phyloP scores from a whole-genome alignment of 106 monocot genomes.

The Posidonia australis region DNA sequence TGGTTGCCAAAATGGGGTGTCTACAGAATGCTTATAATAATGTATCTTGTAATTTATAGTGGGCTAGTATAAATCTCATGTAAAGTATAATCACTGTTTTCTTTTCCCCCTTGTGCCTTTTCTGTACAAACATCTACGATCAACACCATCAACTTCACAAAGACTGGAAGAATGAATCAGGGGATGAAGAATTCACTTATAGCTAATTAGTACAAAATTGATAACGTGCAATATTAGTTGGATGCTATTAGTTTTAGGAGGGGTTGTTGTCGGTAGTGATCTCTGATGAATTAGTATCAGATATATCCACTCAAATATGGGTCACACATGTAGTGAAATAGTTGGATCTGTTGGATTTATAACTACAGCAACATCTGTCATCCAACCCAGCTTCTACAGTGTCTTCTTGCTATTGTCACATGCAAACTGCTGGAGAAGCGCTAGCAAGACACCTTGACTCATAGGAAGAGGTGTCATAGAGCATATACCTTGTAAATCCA shows the following conservation, averaged over 20 bases:
- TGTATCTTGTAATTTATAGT: no score
- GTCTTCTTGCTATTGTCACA: conserved; percentile 25
- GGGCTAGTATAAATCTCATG: no score
- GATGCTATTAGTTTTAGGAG: conserved; percentile 21
- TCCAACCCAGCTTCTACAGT: conserved; percentile 14
- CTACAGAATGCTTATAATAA: no score
- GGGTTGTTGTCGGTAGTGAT: conserved; percentile 10
- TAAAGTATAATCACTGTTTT: no score
- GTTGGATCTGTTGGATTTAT: conserved; percentile 15
- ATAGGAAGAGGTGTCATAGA: conserved; percentile 17
- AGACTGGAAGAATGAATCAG: not conserved
- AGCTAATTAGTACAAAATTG: conserved; percentile 20
- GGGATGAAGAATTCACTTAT: conserved; percentile 2
- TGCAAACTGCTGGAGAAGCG: conserved; percentile 28
- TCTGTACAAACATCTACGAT: no score
- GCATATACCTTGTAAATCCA: conserved; percentile 20
- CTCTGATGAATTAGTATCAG: conserved; percentile 22
- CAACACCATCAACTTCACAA: no score
- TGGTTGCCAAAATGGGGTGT: no score
- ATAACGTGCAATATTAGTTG: conserved; percentile 25
- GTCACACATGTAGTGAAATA: conserved; percentile 18
- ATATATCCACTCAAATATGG: conserved; percentile 23
- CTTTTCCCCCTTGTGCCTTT: no score
- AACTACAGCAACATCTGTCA: conserved; percentile 20
- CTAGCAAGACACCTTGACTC: conserved; percentile 24